Evolutionary conservation across 1,284 basidiomycete species (phyloP), one percentile per base, ranked within the genome.

Genomic region (Cystobasidium sp.): DNA sequence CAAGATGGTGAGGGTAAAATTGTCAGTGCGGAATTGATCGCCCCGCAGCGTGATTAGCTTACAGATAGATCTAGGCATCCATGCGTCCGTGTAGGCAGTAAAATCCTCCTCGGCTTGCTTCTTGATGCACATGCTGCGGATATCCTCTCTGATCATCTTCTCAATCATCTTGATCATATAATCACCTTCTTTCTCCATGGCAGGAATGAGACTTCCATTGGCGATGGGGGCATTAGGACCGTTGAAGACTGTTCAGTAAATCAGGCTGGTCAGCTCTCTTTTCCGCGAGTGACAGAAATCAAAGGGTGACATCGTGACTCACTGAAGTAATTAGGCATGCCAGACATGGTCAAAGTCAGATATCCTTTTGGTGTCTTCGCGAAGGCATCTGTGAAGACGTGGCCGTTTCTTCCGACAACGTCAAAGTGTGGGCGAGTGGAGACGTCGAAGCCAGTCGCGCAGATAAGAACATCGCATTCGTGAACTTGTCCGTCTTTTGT

Each of bases 1-100:
- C 31, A 31, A 20, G 12, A 24, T 14, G 18, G 12, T 0, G 24
- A 24, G 86, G 85, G 68, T 86, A 84, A 49, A 84, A 84, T 78
- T 85, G 89, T 0, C 14, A 56, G 56, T 20, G 18, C 20, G 55
- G 5, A 37, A 46, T 16, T 22, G 47, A 41, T 53, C 53, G n/a
- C 47, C 31, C 7, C 9, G 24, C 7, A 14, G 37, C 0, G 39
- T 31, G 14, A 24, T 10, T 39, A 22, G 43, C 51, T 58, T 24
- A 68, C 74, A 73, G 6, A 73, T 63, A 8, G 70, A 43, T 18
- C 55, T 31, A 12, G 49, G 61, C 70, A 73, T 73, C 62, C 62
- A 73, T 5, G 62, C 20, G 49, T 73, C 70, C 18, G 52, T 62
- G 43, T 65, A 66, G 2, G 51, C 59, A n/a, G 63, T 66, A 31